Percentiles rank a stretch among this genome's conserved stretches.
phyloP scores from a whole-genome alignment of 164 flowering plant genomes.

The Umbellularia californica region DNA sequence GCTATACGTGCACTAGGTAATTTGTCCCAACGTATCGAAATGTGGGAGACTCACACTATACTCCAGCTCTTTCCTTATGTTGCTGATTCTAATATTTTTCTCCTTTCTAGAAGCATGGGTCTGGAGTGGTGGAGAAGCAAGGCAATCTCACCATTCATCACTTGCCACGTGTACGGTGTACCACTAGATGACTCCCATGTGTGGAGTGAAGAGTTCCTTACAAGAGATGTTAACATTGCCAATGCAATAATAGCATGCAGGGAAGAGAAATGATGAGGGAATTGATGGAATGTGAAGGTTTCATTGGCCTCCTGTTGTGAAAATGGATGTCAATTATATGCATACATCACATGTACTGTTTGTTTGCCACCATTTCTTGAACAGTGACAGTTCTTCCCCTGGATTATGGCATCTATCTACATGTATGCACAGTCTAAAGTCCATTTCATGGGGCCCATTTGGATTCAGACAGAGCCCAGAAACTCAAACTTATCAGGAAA shows the following conservation, averaged over 20 bases:
- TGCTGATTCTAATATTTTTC: not conserved
- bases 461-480: too few relatives aligned
- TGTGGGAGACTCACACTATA: not conserved
- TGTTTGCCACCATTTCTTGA: not conserved
- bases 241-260: slow-evolving; percentile 30
- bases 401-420: too few relatives aligned
- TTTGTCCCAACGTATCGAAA: not conserved
- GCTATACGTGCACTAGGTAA: not conserved
- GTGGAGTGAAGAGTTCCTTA: slow-evolving; percentile 29
- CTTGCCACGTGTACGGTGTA: slow-evolving; percentile 30
- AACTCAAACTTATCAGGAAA: too few relatives aligned
- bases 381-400: not conserved
- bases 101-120: slow-evolving; percentile 6
- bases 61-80: not conserved
- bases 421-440: too few relatives aligned
- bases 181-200: slow-evolving; percentile 13
- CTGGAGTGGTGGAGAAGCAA: slow-evolving; percentile 37
- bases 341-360: not conserved
- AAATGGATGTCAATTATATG: slow-evolving; percentile 21
- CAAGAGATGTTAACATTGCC: slow-evolving; percentile 30
- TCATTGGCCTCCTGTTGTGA: slow-evolving; percentile 15
- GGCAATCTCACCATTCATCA: slow-evolving; percentile 19
- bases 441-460: too few relatives aligned
- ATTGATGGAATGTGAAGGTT: slow-evolving; percentile 28
- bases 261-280: slow-evolving; percentile 13